Evolutionary conservation across 192 early-diverging fungal species (phyloP), one percentile per base, ranked within the genome.

Genomic region (Podila epigama): DNA sequence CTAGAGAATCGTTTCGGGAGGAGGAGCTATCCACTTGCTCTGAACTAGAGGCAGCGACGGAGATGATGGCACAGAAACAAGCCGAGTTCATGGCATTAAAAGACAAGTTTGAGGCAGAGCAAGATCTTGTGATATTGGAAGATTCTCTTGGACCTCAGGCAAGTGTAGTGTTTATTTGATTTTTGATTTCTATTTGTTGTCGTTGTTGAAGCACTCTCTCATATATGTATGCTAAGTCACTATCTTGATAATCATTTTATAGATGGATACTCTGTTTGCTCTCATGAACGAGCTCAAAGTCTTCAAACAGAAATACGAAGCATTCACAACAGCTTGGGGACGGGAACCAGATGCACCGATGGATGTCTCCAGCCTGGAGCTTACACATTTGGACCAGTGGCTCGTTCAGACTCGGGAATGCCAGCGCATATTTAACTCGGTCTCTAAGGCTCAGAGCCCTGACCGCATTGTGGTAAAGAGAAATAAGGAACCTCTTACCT

Each of bases 1-100:
- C 60, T 4, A 28, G 32, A 3, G n/a, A 53, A 25, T 52, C 67
- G 13, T 68, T 77, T 48, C 3, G 36, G 37, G 33, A 58, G 4
- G 60, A 77, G 31, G 66, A 77, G 39, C 44, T 7, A 22, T 7
- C 20, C 44, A 48, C 25, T 5, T 22, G 25, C n/a, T 22, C 20
- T 22, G 44, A 48, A 9, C n/a, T 48, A 22, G 44, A 48, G n/a
- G 44, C n/a, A 10, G 15, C 25, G 12, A 5, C 7, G 7, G 7
- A 7, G n/a, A 22, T 22, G 20, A 48, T 10, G 25, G n/a, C 44
- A 25, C n/a, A 5, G 7, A 48, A 48, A 48, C n/a, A 48, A 22
- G 20, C 20, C 44, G 44, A 48, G 44, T 5, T 48, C 9, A 18
- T 20, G 7, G 44, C n/a, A 22, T 48, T 48, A 22, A 22, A 48